These are phyloP conservation scores for Fusarium albidum DNA, from an alignment of 2,329 filamentous ascomycete species.

Conservation along the genomic window DNA sequence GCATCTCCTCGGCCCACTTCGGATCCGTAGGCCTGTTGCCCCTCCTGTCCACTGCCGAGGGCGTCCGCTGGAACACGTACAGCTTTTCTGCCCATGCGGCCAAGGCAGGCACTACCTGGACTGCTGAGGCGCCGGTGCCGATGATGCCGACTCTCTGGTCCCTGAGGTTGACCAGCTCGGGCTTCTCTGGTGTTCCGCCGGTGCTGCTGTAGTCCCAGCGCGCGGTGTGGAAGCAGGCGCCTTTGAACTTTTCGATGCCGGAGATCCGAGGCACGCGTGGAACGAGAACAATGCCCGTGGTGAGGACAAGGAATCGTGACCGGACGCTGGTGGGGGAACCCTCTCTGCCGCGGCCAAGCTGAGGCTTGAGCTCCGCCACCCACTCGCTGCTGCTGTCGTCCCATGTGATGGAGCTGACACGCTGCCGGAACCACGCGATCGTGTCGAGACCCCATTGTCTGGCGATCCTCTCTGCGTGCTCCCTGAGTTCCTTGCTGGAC, in stretches of 20 bases:
- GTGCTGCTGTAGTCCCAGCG: conserved; percentile 12
- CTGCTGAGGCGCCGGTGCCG: too few species aligned
- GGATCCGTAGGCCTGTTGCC: too few species aligned
- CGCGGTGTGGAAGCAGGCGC: conserved; percentile 2
- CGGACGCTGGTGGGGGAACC: background rate
- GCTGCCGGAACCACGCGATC: conserved; percentile 51
- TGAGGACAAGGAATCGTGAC: background rate
- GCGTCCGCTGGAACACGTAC: too few species aligned
- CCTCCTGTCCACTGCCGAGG: too few species aligned
- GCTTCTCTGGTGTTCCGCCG: background rate
- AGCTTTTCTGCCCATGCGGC: too few species aligned
- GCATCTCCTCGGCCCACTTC: too few species aligned
- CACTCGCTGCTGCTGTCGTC: conserved; percentile 47
- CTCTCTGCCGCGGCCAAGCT: background rate
- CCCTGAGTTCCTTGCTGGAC: conserved; percentile 51
- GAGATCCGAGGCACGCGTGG: background rate
- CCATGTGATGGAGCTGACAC: conserved; percentile 53
- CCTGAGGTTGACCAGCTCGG: too few species aligned
- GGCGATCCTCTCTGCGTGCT: conserved; percentile 53
- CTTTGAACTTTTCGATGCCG: background rate
- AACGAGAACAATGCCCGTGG: background rate
- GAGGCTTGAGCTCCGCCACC: conserved; percentile 4
- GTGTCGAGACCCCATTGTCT: conserved; percentile 51
- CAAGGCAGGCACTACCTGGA: too few species aligned
- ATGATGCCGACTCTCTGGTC: too few species aligned